phyloP scores from a whole-genome alignment of 331 rosid species.

The Rosa hybrid region DNA sequence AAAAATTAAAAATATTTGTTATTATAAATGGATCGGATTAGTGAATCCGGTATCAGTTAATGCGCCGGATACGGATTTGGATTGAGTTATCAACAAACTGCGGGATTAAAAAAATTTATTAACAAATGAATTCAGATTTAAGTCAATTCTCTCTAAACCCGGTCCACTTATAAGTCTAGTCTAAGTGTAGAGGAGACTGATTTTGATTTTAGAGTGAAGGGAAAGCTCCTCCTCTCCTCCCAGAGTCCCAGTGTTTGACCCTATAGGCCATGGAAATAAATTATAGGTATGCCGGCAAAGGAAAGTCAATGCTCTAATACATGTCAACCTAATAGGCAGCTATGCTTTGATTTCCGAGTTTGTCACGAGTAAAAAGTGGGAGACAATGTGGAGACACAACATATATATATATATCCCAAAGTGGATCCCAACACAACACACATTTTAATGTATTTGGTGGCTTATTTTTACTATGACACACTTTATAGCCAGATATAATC shows the following conservation, averaged over 20 bases:
- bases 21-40: too few species aligned
- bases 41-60: too few species aligned
- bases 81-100: too few species aligned
- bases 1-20: too few species aligned
- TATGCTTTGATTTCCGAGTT: slow-evolving; percentile 37
- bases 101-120: too few species aligned
- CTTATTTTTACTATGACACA: background rate
- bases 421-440: slow-evolving; percentile 47
- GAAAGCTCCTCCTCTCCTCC: too few species aligned
- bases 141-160: too few species aligned
- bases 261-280: background rate
- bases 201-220: too few species aligned
- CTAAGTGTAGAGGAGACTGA: too few species aligned
- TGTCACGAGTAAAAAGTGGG: slow-evolving; percentile 41
- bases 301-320: slow-evolving; percentile 31
- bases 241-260: background rate
- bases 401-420: slow-evolving; percentile 36
- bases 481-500: background rate
- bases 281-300: slow-evolving; percentile 39
- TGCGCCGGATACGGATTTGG: too few species aligned
- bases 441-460: background rate
- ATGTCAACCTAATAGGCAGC: background rate
- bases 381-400: slow-evolving; percentile 76
- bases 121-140: too few species aligned
- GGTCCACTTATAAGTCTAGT: too few species aligned